Percentiles rank a stretch among this genome's conserved stretches.
phyloP scores from a whole-genome alignment of 192 early-diverging fungal species.

The Dispira simplex region DNA sequence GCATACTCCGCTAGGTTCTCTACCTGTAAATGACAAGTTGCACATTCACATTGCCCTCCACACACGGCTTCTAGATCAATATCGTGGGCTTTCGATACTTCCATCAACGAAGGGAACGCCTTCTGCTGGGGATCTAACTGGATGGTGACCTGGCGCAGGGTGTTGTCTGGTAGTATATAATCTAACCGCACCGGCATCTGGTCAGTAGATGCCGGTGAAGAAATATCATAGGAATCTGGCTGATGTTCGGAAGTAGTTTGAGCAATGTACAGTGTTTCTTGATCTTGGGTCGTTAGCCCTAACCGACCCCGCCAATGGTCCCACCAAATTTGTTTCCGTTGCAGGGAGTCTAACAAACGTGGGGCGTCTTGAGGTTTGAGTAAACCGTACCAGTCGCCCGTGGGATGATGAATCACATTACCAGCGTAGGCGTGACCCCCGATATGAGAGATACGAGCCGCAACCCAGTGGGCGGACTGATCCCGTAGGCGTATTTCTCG shows the following conservation, averaged over 20 bases:
- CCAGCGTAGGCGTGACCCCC: conserved; percentile 38
- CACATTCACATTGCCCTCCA: conserved; percentile 42
- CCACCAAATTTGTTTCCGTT: conserved; percentile 22
- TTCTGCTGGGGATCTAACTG: too few relatives aligned
- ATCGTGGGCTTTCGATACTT: conserved; percentile 27
- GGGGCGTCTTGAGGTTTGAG: conserved; percentile 20
- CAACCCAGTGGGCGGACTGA: conserved; percentile 15
- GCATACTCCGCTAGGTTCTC: conserved; percentile 18
- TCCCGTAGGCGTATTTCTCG: conserved; percentile 20
- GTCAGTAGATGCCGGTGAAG: too few relatives aligned
- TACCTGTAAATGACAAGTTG: conserved; percentile 42
- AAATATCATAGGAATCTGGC: too few relatives aligned
- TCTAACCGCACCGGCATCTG: too few relatives aligned
- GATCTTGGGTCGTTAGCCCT: conserved; percentile 25
- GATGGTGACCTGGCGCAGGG: too few relatives aligned
- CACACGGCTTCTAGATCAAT: conserved; percentile 36
- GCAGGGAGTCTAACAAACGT: conserved; percentile 23
- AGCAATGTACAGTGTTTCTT: conserved; percentile 15
- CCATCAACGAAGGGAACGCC: conserved; percentile 13
- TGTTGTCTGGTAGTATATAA: too few relatives aligned
- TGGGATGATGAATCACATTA: conserved; percentile 38
- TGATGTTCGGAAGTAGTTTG: too few relatives aligned
- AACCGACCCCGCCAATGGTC: conserved; percentile 36
- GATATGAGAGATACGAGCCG: conserved; percentile 33
- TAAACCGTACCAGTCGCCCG: conserved; percentile 38